Base-by-base conservation (phyloP, 352 stramenopile genomes). In the Pythium scleroteichum region DNA sequence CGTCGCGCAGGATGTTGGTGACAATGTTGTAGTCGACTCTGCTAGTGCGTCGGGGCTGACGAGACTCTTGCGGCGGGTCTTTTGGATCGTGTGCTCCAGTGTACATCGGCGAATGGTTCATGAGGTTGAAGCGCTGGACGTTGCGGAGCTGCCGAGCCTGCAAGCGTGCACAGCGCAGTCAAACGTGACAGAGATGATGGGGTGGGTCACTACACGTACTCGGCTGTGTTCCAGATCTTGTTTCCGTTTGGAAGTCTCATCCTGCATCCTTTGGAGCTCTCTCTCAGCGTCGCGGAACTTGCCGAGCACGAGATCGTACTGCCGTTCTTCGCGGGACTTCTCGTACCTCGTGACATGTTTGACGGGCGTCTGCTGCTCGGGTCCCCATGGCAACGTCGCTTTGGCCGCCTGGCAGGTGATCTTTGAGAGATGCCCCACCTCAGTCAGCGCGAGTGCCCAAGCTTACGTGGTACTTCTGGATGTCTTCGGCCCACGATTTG, bases 281-380 rank as follows among this genome's bases (percentile, higher is more conserved):
- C 72, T 72, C 35, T 84, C 72, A 17, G 82, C 69, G n/a, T 89
- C 76, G 0, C 82, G 78, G 44, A 86, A 87, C 29, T 86, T 78
- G n/a, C 76, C 79, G 16, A 86, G 52, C 27, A 92, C 71, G 38
- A 85, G 58, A 55, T 92, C 78, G 48, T 89, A 92, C 38, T 90
- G 75, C 2, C 82, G 75, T 58, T 92, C 78, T 65, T 90, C 69
- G 17, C 79, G 64, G 14, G 79, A 83, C 53, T 88, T 90, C 19
- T 88, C 79, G 42, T 87, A 85, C 8, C 82, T 70, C 17, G 82
- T 92, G 57, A 90, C 72, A 58, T 88, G 68, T n/a, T 72, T 78
- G 13, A 92, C 73, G 0, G 71, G 69, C 17, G 64, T 62, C 26
- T 87, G 78, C 42, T 90, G 72, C 19, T 84, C 75, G 2, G 75